phyloP scores from a whole-genome alignment of 805 yeast species.

The Hanseniaspora singularis region DNA sequence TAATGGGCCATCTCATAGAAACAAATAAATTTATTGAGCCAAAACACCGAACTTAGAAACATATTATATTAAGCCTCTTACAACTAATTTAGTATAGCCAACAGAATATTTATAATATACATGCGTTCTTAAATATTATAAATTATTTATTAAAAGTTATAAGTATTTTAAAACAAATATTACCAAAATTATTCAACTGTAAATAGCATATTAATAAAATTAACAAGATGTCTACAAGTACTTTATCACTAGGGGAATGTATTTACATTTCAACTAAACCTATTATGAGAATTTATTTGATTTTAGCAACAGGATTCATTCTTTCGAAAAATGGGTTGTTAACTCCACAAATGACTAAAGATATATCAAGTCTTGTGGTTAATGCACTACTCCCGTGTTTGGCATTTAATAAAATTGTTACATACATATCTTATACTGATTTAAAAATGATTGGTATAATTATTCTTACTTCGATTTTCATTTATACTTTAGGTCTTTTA shows the following conservation, averaged over 20 bases:
- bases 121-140: no score
- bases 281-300: constrained; percentile 67
- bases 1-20: no score
- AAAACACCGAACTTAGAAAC: no score
- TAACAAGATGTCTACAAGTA: not conserved
- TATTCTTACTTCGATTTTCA: constrained; percentile 36
- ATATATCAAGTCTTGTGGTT: constrained; percentile 57
- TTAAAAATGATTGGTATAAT: constrained; percentile 60
- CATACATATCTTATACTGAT: constrained; percentile 53
- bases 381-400: constrained; percentile 63
- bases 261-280: constrained; percentile 76
- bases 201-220: not conserved
- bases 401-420: constrained; percentile 60
- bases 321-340: constrained; percentile 53
- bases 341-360: constrained; percentile 55
- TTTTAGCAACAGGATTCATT: constrained; percentile 52
- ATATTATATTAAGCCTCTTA: no score
- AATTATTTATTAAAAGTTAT: no score
- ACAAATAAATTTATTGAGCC: no score
- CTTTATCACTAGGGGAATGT: constrained; percentile 41
- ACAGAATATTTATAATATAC: no score
- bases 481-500: constrained; percentile 27
- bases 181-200: no score
- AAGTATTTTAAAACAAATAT: no score
- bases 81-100: no score